Base-by-base conservation (phyloP, 306 rosid genomes). In the Alnus rubra region DNA sequence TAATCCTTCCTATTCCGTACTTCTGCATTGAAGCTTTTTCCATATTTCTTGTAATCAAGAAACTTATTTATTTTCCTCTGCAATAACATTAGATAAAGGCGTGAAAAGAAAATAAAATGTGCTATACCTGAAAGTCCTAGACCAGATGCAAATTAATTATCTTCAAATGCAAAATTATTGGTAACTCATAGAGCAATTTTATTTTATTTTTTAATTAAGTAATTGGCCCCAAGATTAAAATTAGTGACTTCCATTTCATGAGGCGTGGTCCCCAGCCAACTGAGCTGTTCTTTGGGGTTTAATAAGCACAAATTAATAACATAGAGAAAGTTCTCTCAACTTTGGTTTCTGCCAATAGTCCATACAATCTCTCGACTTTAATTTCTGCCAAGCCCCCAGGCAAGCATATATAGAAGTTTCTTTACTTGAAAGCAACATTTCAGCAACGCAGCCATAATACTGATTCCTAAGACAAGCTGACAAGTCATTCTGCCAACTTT, bases 11-110 rank as follows among this genome's bases (percentile, higher is more conserved):
- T 88, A 79, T 90, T 93, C 78, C 97, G 98, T 76, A 95, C 96
- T 87, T 91, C 99, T 15, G 95, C 92, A 83, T 93, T 95, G 75
- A 95, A 95, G 85, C 99, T 95, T 82, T 89, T 95, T 79, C 99
- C 98, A 76, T 89, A 89, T 85, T 87, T 91, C 86, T 91, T 95
- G 74, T 85, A 91, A 63, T 93, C 96, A 14, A 95, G 94, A 80
- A 93, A 95, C 83, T 88, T 95, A 78, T 86, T 89, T 81, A 95
- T 93, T 88, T 84, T 93, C 81, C 90, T 86, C 99, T 93, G 94
- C 88, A 87, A 76, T 52, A 44, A 76, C 76, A 78, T 50, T 4
- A 75, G 69, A 59, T 70, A 71, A 72, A 44, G 56, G 62, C 62
- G 68, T 47, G 53, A 82, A 45, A 77, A 60, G 44, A 69, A 75